Conservation (phyloP, 495 filamentous ascomycete species). For the Achaetomiella virescens region DNA sequence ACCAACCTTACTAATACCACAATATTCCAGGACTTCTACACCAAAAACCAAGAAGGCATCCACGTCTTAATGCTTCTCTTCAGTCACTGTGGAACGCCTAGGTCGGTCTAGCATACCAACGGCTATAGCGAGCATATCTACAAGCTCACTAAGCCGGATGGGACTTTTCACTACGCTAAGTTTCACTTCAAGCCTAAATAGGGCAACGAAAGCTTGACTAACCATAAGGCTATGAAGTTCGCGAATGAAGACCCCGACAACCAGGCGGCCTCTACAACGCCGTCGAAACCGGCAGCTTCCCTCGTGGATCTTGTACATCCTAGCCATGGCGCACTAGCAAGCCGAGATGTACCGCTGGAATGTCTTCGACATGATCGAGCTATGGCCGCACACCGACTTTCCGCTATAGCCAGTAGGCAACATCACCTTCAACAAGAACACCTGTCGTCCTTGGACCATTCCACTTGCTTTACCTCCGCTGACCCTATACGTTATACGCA, state of each 20-base stretch:
- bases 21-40: slow-evolving; percentile 32
- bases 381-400: slow-evolving; percentile 64
- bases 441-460: not conserved
- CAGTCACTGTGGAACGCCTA: slow-evolving; percentile 63
- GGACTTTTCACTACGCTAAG: slow-evolving; percentile 63
- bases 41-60: slow-evolving; percentile 61
- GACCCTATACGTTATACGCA: not conserved
- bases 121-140: slow-evolving; percentile 68
- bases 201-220: slow-evolving; percentile 57
- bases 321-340: slow-evolving; percentile 61
- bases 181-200: slow-evolving; percentile 65
- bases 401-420: slow-evolving; percentile 62
- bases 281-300: slow-evolving; percentile 60
- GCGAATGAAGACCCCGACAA: slow-evolving; percentile 63
- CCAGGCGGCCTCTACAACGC: slow-evolving; percentile 65
- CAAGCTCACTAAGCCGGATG: slow-evolving; percentile 61
- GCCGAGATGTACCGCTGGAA: slow-evolving; percentile 68
- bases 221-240: slow-evolving; percentile 56
- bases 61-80: slow-evolving; percentile 71
- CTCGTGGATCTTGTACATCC: slow-evolving; percentile 66
- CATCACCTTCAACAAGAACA: slow-evolving; percentile 62
- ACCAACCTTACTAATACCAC: not conserved
- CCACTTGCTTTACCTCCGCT: not conserved
- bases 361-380: slow-evolving; percentile 74
- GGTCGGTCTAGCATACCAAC: slow-evolving; percentile 63